Evolutionary conservation across 208 protist genomes (phyloP), one percentile per base, ranked within the genome.

Genomic region (Leishmania amazonensis): DNA sequence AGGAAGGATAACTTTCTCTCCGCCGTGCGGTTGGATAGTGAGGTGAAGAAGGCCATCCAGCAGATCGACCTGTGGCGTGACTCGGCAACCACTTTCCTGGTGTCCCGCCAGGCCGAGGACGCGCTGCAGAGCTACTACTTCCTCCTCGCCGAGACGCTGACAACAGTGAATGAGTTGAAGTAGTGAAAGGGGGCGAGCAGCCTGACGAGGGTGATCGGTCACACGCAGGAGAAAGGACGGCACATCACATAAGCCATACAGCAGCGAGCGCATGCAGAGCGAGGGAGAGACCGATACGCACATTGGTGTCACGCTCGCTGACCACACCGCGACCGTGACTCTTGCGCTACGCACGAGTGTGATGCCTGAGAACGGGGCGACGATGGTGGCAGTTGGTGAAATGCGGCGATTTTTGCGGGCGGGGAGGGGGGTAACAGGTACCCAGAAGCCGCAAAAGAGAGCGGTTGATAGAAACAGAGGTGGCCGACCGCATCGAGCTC

Each of bases 121-220:
- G 91, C 88, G 62, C 79, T 97, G 19, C 76, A 81, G 28, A 84
- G 88, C 67, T 96, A 97, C 79, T 85, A 93, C 31, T 13, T 94
- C 5, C 77, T 97, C 6, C 78, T 97, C 13, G 87, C 90, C 2
- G 89, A 95, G 72, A 93, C 93, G 6, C 83, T 97, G 1, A 95
- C 90, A 17, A 83, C 86, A 24, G 85, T 90, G 54, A 81, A 90
- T 62, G 70, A 77, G 65, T 21, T 86, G 83, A 75, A 85, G 64
- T 88, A 68, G 45, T 76, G 45, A 0, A 71, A 45, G 65, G 8
- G 65, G 8, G 65, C 38, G 17, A 19, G 35, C 13, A 3, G 19
- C 38, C 13, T 13, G 4, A 28, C 35, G 21, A 28, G 47, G 31
- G 28, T 38, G 7, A 11, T 65, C 11, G 11, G 19, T 19, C 9